phyloP scores from a whole-genome alignment of 2,329 filamentous ascomycete genomes.

The Metarhizium album region DNA sequence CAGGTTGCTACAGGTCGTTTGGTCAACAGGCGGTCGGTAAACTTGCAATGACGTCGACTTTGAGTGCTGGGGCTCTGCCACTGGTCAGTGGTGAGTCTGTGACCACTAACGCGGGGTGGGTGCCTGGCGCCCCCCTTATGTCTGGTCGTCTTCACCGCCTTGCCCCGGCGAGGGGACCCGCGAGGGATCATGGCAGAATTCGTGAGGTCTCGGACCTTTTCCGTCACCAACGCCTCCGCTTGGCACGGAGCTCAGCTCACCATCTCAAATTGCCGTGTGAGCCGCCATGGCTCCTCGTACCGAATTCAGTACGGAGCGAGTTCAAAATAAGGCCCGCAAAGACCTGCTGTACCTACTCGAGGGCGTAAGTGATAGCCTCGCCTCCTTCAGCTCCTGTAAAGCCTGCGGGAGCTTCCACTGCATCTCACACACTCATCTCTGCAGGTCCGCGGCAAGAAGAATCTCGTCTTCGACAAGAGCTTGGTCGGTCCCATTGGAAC shows the following conservation, averaged over 20 bases:
- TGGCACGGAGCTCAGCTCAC: constrained; percentile 1
- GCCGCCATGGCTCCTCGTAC: constrained; percentile 57
- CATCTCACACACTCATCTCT: constrained; percentile 6
- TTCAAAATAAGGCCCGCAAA: constrained; percentile 73
- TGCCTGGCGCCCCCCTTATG: not conserved
- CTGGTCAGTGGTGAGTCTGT: too few species aligned
- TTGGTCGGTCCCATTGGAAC: constrained; percentile 82
- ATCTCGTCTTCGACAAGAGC: constrained; percentile 83
- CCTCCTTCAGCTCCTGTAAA: constrained; percentile 17
- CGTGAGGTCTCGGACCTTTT: not conserved
- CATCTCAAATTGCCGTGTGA: constrained; percentile 24
- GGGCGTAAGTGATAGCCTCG: constrained; percentile 59
- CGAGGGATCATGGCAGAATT: not conserved
- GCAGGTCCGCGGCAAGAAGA: constrained; percentile 97
- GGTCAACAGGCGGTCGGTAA: too few species aligned
- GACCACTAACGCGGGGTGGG: too few species aligned
- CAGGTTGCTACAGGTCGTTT: too few species aligned
- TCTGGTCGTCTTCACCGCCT: constrained; percentile 6
- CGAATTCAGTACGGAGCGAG: constrained; percentile 63
- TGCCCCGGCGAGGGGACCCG: not conserved
- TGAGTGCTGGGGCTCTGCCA: too few species aligned
- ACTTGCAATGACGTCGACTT: too few species aligned
- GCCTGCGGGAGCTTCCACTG: constrained; percentile 8
- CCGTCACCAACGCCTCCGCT: constrained; percentile 6
- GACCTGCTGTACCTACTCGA: constrained; percentile 87